Percentiles rank a stretch among this genome's conserved stretches.
Evolutionary conservation across 202 grass and related monocot genomes (phyloP).

Genomic region (Setaria italica): DNA sequence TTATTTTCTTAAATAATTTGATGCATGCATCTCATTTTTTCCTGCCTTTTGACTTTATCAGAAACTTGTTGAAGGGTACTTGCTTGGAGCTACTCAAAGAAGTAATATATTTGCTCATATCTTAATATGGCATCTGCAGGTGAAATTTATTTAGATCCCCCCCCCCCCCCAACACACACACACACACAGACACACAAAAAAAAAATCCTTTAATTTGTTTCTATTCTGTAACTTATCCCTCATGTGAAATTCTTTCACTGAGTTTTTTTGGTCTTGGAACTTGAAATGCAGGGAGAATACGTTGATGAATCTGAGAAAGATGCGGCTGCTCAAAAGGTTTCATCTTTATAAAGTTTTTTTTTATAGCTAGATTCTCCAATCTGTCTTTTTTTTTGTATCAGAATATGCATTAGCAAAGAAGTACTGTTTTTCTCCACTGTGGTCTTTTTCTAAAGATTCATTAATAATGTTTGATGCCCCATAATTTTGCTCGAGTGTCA

Average conservation of each 20-base stretch:
- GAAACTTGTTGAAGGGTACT: constrained; percentile 98
- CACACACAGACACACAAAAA: too few relatives aligned
- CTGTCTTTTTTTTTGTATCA: constrained; percentile 13
- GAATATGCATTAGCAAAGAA: constrained; percentile 33
- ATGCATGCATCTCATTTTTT: constrained; percentile 29
- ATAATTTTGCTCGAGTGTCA: constrained; percentile 2
- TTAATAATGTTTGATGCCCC: neutral
- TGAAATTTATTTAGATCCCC: constrained; percentile 44
- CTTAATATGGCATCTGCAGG: constrained; percentile 99
- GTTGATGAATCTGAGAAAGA: constrained; percentile 83
- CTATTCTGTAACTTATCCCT: constrained; percentile 28
- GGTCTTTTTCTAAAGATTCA: neutral
- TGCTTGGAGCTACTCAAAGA: constrained; percentile 93
- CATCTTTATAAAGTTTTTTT: neutral
- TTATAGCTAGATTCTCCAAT: constrained; percentile 16
- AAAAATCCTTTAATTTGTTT: too few relatives aligned
- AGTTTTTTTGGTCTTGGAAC: constrained; percentile 41
- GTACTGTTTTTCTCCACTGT: constrained; percentile 6
- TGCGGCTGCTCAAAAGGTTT: constrained; percentile 68
- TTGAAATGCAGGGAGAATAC: constrained; percentile 76
- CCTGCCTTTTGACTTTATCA: constrained; percentile 51
- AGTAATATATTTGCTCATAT: constrained; percentile 99
- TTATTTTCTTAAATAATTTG: constrained; percentile 25
- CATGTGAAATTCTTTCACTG: constrained; percentile 29
- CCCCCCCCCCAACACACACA: too few relatives aligned